Base-by-base conservation (phyloP, 108 stramenopile species). In the Cyclotella distinguenda region DNA sequence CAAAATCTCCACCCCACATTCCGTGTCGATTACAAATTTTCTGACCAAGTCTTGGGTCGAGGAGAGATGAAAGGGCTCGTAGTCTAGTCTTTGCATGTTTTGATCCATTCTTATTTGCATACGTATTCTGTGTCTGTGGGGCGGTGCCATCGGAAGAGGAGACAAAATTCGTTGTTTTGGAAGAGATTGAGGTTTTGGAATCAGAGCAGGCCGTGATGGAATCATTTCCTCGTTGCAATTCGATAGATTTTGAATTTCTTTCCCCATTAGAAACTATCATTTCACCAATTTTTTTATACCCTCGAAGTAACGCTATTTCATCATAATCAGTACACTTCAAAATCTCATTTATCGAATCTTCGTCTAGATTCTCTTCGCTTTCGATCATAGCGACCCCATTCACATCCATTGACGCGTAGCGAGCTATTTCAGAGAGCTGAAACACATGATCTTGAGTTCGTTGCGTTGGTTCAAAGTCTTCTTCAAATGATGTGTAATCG, bases 371-470 rank as follows among this genome's bases (percentile, higher is more conserved):
- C 16, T 18, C 13, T n/a, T 15, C 19, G 25, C 6, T 27, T 21
- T 45, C 59, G 6, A 60, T 31, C 40, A 27, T 44, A 18, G 59
- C 59, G 18, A 60, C 42, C 45, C 59, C 59, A 45, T 60, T 44
- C 13, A 8, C 39, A 23, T 60, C 42, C 12, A 42, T 22, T 44
- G 39, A 28, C 9, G 40, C 43, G 21, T 12, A 21, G 22, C 26
- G 1, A 26, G 59, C 59, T 18, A 25, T 60, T 30, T 60, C 4
- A 6, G 31, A 3, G 11, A 11, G n/a, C 15, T 53, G 30, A 31
- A 32, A 12, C 12, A 53, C 12, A 1, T 1, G 51, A 21, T 31
- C 11, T 3, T 53, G 51, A 3, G 51, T 5, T n/a, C n/a, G n/a
- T n/a, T n/a, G n/a, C n/a, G n/a, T n/a, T n/a, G n/a, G n/a, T n/a